Evolutionary conservation across 371 early-diverging fungal species (phyloP), one percentile per base, ranked within the genome.

Genomic region (Gilbertella persicaria): DNA sequence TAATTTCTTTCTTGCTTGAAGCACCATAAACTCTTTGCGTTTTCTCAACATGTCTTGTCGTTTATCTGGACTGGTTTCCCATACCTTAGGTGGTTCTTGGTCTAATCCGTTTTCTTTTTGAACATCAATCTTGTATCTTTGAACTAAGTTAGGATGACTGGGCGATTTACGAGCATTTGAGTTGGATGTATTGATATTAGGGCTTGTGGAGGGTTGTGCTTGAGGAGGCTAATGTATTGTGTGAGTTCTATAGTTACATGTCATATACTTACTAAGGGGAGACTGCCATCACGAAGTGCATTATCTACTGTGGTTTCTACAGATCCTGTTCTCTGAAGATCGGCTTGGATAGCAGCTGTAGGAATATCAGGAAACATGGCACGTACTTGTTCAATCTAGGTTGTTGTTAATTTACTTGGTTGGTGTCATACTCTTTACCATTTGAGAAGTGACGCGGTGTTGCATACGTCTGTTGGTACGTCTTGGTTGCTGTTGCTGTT

Each of bases 351-450:
- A 21, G 92, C 88, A n/a, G 88, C 80, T 20, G 82, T 80, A 3
- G 91, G 89, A 41, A 93, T 86, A 56, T 90, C 77, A 2, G 96
- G 96, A 49, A 95, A 95, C 92, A 95, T 92, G 25, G 82, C 64
- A 52, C 84, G 83, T 1, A 92, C 89, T 35, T 83, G 84, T 44
- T 86, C 85, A 37, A 92, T 81, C 81, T 92, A 62, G 21, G 19
- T 3, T 13, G 2, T 24, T 14, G 17, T 17, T 14, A 23, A 13
- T 12, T 9, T 2, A 33, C 38, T 10, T 28, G n/a, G n/a, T n/a
- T n/a, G n/a, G n/a, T n/a, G 10, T 38, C 30, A 14, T 40, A 13
- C 12, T 42, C 40, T 33, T 23, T 76, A 83, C 86, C 86, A 82
- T 82, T 61, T 86, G 83, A 28, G 79, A 79, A 25, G 80, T 81